Conservation (phyloP, 805 yeast genomes). For the Spathaspora hagerdaliae region DNA sequence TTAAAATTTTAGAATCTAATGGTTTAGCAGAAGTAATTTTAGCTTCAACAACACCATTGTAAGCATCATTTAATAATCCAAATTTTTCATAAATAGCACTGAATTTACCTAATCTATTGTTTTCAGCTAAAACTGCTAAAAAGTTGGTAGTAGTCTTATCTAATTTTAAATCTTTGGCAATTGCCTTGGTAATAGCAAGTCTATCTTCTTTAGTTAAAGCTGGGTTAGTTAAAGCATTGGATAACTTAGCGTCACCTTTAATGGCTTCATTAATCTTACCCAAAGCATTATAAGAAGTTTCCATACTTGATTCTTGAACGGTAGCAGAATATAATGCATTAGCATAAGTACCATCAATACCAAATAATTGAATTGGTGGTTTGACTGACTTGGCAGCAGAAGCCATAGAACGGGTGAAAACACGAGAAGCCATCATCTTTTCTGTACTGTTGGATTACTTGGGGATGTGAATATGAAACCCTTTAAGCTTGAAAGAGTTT, state of each 20-base stretch:
- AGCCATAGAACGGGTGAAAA: constrained; percentile 69
- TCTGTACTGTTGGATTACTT: not conserved
- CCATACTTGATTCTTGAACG: constrained; percentile 73
- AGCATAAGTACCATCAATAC: constrained; percentile 96
- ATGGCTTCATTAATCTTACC: constrained; percentile 52
- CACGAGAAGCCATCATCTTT: constrained; percentile 53
- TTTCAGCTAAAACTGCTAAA: constrained; percentile 81
- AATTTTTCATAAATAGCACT: constrained; percentile 65
- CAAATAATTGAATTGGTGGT: constrained; percentile 92
- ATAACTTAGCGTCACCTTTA: constrained; percentile 59
- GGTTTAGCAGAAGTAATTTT: constrained; percentile 84
- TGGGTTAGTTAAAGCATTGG: constrained; percentile 69
- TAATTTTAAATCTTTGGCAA: constrained; percentile 46
- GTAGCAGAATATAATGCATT: constrained; percentile 92
- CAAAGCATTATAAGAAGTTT: constrained; percentile 65
- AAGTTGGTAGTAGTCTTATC: constrained; percentile 77
- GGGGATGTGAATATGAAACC: too few relatives aligned
- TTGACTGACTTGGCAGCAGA: constrained; percentile 61
- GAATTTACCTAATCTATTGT: constrained; percentile 83
- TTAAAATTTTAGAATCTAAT: constrained; percentile 75
- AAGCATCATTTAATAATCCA: constrained; percentile 76
- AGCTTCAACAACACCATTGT: constrained; percentile 90
- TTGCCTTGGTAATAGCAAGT: constrained; percentile 58
- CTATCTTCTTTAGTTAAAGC: constrained; percentile 76
- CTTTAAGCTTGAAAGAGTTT: not conserved